Percentiles rank a stretch among this genome's conserved stretches.
phyloP scores from a whole-genome alignment of 768 basidiomycete species.

The Russula sp. region DNA sequence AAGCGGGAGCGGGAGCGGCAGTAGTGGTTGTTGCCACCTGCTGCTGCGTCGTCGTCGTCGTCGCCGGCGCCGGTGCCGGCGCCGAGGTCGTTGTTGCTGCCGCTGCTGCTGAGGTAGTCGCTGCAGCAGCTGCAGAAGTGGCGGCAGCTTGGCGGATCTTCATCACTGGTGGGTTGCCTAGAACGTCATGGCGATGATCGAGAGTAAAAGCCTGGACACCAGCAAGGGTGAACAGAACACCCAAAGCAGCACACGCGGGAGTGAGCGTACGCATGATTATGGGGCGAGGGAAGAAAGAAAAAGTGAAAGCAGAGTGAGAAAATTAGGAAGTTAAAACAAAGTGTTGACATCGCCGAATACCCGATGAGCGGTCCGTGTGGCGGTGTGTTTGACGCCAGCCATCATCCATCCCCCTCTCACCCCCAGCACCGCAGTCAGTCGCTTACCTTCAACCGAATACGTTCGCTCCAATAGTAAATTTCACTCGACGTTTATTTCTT shows the following conservation, averaged over 20 bases:
- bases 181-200: conserved; percentile 25
- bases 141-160: conserved; percentile 19
- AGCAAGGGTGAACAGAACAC: conserved; percentile 29
- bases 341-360: not conserved
- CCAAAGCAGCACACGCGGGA: conserved; percentile 24
- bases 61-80: not conserved
- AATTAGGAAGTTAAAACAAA: not conserved
- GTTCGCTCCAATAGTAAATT: no score
- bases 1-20: conserved; percentile 4
- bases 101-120: not conserved
- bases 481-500: no score
- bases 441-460: not conserved
- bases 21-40: not conserved
- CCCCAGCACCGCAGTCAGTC: not conserved
- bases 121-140: not conserved
- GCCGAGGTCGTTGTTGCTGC: not conserved
- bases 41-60: not conserved
- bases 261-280: conserved; percentile 26
- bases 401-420: not conserved
- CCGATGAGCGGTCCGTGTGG: not conserved
- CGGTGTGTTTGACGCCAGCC: not conserved
- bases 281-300: not conserved
- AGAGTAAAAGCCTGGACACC: conserved; percentile 28
- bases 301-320: not conserved
- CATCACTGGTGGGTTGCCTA: conserved; percentile 12